Evolutionary conservation across 768 basidiomycete species (phyloP).

Genomic region (Pleurotus giganteus): DNA sequence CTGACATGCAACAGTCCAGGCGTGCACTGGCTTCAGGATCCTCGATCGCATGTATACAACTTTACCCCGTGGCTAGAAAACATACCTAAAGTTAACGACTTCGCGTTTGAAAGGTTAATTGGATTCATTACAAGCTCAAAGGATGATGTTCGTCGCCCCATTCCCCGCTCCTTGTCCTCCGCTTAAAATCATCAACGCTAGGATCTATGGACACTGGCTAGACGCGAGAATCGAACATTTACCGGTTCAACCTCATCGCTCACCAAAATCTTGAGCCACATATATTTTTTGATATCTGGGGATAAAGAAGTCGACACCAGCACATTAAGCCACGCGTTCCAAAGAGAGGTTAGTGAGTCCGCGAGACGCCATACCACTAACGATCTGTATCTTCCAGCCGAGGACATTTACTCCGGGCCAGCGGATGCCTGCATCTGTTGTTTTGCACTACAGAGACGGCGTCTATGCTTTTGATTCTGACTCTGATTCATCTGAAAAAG

Average conservation of each 20-base stretch:
- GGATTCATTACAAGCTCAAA: slow-evolving; percentile 77
- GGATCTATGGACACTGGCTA: slow-evolving; percentile 66
- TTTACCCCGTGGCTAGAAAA: slow-evolving; percentile 69
- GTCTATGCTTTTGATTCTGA: slow-evolving; percentile 67
- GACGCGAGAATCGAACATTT: slow-evolving; percentile 56
- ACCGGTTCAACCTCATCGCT: slow-evolving; percentile 90
- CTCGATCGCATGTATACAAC: slow-evolving; percentile 82
- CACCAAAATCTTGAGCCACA: slow-evolving; percentile 78
- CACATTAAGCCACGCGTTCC: slow-evolving; percentile 59
- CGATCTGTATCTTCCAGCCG: slow-evolving; percentile 34
- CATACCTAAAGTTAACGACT: slow-evolving; percentile 77
- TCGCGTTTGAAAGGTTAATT: slow-evolving; percentile 77
- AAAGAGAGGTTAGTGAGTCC: slow-evolving; percentile 45
- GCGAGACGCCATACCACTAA: not conserved
- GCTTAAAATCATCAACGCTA: slow-evolving; percentile 23
- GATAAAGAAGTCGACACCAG: slow-evolving; percentile 63
- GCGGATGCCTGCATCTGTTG: slow-evolving; percentile 69
- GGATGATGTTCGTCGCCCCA: slow-evolving; percentile 52
- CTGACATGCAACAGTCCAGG: slow-evolving; percentile 61
- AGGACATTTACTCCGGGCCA: slow-evolving; percentile 75
- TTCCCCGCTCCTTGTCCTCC: not conserved
- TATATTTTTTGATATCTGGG: slow-evolving; percentile 84
- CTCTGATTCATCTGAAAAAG: slow-evolving; percentile 32
- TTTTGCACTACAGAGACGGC: slow-evolving; percentile 63
- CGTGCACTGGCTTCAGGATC: slow-evolving; percentile 87